A percentile compares a stretch with the other conserved stretches of the same genome.
These are phyloP conservation scores for Rhododendron henanense DNA, from an alignment of 148 eudicot species.

Conservation along the genomic window DNA sequence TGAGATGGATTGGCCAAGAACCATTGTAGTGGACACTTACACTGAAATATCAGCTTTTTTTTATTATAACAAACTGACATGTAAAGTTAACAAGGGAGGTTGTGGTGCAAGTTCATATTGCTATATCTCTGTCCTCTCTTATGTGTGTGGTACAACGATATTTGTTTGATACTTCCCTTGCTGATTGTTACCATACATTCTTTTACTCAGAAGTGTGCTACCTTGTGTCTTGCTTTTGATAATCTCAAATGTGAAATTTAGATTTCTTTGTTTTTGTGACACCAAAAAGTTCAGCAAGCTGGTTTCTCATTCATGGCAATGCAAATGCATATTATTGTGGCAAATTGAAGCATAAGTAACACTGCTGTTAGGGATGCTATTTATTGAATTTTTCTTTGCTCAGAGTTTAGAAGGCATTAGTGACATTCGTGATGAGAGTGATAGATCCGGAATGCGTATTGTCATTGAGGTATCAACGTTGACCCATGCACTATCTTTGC, in stretches of 20 bases:
- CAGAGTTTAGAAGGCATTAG: constrained; percentile 92
- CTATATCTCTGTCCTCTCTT: background rate
- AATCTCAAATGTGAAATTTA: background rate
- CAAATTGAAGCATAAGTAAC: background rate
- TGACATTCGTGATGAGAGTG: constrained; percentile 98
- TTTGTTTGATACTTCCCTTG: background rate
- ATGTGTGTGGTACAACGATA: background rate
- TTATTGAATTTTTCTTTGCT: constrained; percentile 3
- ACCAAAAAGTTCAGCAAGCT: background rate
- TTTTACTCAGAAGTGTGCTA: background rate
- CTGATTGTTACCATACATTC: background rate
- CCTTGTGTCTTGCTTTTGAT: background rate
- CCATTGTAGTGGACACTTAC: background rate
- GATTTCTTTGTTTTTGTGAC: background rate
- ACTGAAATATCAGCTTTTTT: background rate
- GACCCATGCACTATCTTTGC: background rate
- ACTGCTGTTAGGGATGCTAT: background rate
- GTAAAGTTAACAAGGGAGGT: background rate
- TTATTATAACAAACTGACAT: background rate
- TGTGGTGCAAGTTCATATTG: background rate
- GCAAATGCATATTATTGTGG: background rate
- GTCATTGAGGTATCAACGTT: constrained; percentile 72
- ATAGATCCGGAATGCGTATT: constrained; percentile 95
- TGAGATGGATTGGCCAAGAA: background rate
- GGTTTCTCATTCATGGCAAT: background rate